phyloP scores from a whole-genome alignment of 495 filamentous ascomycete species.

The Penicillium flavigenum region DNA sequence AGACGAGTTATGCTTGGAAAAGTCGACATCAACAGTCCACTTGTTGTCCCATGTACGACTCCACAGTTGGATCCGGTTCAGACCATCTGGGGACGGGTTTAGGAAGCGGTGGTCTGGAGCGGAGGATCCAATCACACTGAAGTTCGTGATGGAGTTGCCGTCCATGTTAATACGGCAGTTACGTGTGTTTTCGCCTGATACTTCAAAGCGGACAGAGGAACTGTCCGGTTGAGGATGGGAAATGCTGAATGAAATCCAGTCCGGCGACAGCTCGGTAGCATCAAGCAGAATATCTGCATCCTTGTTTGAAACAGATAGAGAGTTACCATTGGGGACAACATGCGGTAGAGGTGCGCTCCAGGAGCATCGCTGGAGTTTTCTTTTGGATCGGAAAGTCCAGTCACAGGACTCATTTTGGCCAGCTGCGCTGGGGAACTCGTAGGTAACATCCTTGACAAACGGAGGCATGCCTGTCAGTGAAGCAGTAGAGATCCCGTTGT shows the following conservation, averaged over 20 bases:
- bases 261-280: slow-evolving; percentile 35
- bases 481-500: slow-evolving; percentile 65
- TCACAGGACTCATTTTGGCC: slow-evolving; percentile 60
- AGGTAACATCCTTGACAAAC: slow-evolving; percentile 67
- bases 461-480: slow-evolving; percentile 69
- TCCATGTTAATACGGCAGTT: slow-evolving; percentile 52
- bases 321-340: slow-evolving; percentile 37
- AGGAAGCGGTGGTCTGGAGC: slow-evolving; percentile 54
- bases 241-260: slow-evolving; percentile 65
- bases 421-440: slow-evolving; percentile 66
- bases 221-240: slow-evolving; percentile 44
- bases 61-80: slow-evolving; percentile 64
- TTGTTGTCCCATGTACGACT: slow-evolving; percentile 69
- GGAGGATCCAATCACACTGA: slow-evolving; percentile 58
- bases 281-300: background rate
- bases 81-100: slow-evolving; percentile 51
- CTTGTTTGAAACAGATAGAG: slow-evolving; percentile 17
- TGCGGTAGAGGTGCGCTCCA: slow-evolving; percentile 68
- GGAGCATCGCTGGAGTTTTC: slow-evolving; percentile 54
- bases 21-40: slow-evolving; percentile 76
- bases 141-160: slow-evolving; percentile 56
- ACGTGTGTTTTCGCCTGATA: slow-evolving; percentile 66
- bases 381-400: slow-evolving; percentile 4
- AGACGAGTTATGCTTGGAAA: slow-evolving; percentile 44
- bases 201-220: slow-evolving; percentile 47